Conservation (phyloP, 768 basidiomycete species). For the Lyophyllum atratum region DNA sequence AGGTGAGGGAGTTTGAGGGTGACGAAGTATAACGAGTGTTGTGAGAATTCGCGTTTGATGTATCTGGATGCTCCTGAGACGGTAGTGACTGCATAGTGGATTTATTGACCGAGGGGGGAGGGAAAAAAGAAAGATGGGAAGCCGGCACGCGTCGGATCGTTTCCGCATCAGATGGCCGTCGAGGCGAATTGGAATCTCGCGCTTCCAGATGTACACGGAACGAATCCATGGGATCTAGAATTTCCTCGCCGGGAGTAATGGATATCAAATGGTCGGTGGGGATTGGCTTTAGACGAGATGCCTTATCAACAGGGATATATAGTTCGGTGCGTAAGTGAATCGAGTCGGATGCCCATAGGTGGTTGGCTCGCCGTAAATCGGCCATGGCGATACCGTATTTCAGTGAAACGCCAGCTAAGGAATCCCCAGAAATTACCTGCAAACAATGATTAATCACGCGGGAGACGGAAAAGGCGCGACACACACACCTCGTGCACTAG, state of each 20-base stretch:
- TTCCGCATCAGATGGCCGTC: slow-evolving; percentile 17
- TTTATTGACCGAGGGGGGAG: slow-evolving; percentile 37
- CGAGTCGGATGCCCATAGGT: slow-evolving; percentile 91
- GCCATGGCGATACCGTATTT: slow-evolving; percentile 87
- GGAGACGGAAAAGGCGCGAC: slow-evolving; percentile 15
- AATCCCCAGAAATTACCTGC: slow-evolving; percentile 74
- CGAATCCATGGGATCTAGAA: slow-evolving; percentile 17
- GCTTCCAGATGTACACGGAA: slow-evolving; percentile 9
- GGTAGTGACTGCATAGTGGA: slow-evolving; percentile 11
- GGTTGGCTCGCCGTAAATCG: slow-evolving; percentile 84
- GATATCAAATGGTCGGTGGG: slow-evolving; percentile 27
- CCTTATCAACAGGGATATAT: slow-evolving; percentile 73
- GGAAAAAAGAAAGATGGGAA: slow-evolving; percentile 57
- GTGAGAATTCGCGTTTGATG: slow-evolving; percentile 12
- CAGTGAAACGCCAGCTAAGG: slow-evolving; percentile 84
- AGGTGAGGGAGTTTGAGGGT: slow-evolving; percentile 39
- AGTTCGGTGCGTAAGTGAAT: slow-evolving; percentile 85
- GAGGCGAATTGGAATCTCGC: slow-evolving; percentile 7
- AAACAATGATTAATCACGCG: slow-evolving; percentile 1
- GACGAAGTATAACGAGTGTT: slow-evolving; percentile 30
- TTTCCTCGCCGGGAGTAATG: slow-evolving; percentile 23
- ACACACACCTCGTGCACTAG: slow-evolving; percentile 63
- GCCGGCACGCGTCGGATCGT: slow-evolving; percentile 49
- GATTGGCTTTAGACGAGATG: slow-evolving; percentile 45
- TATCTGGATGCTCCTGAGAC: slow-evolving; percentile 10